These are phyloP conservation scores for Rhazya stricta DNA, from an alignment of 257 asterid genomes.

Conservation along the genomic window DNA sequence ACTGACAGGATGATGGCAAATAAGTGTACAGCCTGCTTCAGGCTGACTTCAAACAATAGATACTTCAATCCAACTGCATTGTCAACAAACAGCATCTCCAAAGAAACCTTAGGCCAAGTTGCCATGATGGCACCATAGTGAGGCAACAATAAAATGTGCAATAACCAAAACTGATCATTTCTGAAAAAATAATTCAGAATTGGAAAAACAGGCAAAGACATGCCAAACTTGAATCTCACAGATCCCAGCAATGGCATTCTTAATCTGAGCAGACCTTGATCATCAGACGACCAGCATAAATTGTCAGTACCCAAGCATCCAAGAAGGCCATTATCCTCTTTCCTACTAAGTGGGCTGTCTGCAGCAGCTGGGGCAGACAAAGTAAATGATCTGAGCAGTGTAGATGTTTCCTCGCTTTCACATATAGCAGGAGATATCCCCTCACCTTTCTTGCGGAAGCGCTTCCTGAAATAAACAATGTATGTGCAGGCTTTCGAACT, in stretches of 20 bases:
- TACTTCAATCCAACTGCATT: slow-evolving; percentile 67
- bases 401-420: slow-evolving; percentile 34
- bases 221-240: slow-evolving; percentile 34
- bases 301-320: slow-evolving; percentile 23
- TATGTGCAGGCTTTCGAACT: slow-evolving; percentile 29
- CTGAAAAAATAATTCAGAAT: slow-evolving; percentile 26
- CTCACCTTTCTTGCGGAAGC: slow-evolving; percentile 33
- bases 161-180: slow-evolving; percentile 33
- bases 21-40: slow-evolving; percentile 61
- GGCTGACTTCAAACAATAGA: slow-evolving; percentile 63
- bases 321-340: slow-evolving; percentile 12
- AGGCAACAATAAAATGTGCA: slow-evolving; percentile 46
- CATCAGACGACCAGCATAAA: slow-evolving; percentile 42
- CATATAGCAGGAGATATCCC: slow-evolving; percentile 27
- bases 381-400: slow-evolving; percentile 19
- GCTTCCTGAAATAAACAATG: slow-evolving; percentile 73
- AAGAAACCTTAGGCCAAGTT: slow-evolving; percentile 60
- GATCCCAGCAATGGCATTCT: slow-evolving; percentile 33
- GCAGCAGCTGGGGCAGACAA: slow-evolving; percentile 17
- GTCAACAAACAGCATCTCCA: slow-evolving; percentile 89
- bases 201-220: slow-evolving; percentile 43
- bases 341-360: slow-evolving; percentile 20
- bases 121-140: slow-evolving; percentile 59
- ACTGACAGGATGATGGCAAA: slow-evolving; percentile 54
- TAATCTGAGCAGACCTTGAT: slow-evolving; percentile 38